A percentile compares a stretch with the other conserved stretches of the same genome.
Conservation (phyloP, 108 stramenopile genomes). For the Stephanodiscus minutulus region DNA sequence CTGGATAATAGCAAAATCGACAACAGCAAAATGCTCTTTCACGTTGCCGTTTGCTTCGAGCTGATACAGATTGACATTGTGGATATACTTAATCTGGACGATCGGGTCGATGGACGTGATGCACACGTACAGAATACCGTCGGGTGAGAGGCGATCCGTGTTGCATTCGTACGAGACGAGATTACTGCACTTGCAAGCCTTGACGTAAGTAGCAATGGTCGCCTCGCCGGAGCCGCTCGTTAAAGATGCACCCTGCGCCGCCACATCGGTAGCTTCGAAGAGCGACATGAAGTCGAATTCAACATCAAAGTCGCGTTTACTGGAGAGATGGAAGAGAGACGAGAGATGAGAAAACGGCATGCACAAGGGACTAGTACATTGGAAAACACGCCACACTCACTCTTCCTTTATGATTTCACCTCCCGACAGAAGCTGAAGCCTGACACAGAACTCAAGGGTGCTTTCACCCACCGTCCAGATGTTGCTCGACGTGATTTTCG, state of each 20-base stretch:
- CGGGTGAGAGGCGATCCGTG: slow-evolving; percentile 3
- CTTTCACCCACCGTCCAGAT: slow-evolving; percentile 18
- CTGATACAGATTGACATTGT: slow-evolving; percentile 14
- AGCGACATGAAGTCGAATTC: too few relatives aligned
- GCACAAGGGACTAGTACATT: not conserved
- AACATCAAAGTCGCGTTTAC: slow-evolving; percentile 20
- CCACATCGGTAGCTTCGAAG: slow-evolving; percentile 14
- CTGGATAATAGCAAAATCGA: slow-evolving; percentile 11
- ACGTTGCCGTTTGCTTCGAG: too few relatives aligned
- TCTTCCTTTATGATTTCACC: slow-evolving; percentile 30
- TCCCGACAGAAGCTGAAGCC: slow-evolving; percentile 25
- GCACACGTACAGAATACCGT: slow-evolving; percentile 29
- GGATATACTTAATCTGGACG: slow-evolving; percentile 21
- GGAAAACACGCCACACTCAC: not conserved
- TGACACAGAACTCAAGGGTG: slow-evolving; percentile 32
- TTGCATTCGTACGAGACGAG: slow-evolving; percentile 28
- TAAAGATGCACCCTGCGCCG: slow-evolving; percentile 8
- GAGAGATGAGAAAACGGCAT: not conserved
- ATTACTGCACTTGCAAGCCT: slow-evolving; percentile 34
- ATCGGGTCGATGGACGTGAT: slow-evolving; percentile 12
- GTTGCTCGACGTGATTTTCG: slow-evolving; percentile 13
- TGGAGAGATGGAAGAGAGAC: not conserved
- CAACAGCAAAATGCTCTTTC: not conserved
- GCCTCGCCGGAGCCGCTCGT: slow-evolving; percentile 22
- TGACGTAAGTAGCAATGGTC: slow-evolving; percentile 21